Evolutionary conservation across 192 early-diverging fungal species (phyloP).

Genomic region (Borealophlyctis nickersoniae): DNA sequence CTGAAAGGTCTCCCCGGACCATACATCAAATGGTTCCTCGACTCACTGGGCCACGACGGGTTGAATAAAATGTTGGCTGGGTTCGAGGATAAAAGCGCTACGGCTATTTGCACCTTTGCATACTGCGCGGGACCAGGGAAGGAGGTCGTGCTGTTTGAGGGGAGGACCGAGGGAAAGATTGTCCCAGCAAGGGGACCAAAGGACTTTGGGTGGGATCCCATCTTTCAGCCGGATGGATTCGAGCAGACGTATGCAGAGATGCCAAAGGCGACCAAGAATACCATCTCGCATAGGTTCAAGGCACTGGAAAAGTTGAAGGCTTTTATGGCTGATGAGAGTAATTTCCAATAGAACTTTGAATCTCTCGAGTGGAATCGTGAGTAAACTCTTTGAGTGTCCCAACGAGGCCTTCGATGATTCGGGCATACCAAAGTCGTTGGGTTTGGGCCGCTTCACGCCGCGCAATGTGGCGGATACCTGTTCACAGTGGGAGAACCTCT

Average conservation of each 20-base stretch:
- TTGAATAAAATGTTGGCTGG: constrained; percentile 80
- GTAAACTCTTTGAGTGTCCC: too few relatives aligned
- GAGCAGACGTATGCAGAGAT: constrained; percentile 81
- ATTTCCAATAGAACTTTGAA: background rate
- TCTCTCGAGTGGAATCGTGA: too few relatives aligned
- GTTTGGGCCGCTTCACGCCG: too few relatives aligned
- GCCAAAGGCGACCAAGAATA: constrained; percentile 78
- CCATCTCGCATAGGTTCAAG: constrained; percentile 82
- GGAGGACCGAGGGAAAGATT: constrained; percentile 74
- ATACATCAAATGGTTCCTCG: constrained; percentile 96
- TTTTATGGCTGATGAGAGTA: constrained; percentile 25
- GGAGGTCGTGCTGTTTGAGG: constrained; percentile 79
- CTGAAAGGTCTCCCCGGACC: constrained; percentile 87
- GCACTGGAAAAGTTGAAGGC: constrained; percentile 70
- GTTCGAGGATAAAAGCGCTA: constrained; percentile 81
- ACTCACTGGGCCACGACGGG: constrained; percentile 73
- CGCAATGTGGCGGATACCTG: too few relatives aligned
- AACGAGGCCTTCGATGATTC: too few relatives aligned
- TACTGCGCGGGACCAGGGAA: constrained; percentile 76
- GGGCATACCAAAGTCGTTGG: too few relatives aligned
- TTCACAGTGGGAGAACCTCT: too few relatives aligned
- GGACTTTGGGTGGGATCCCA: constrained; percentile 94
- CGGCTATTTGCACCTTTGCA: constrained; percentile 89
- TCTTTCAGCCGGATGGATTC: constrained; percentile 79
- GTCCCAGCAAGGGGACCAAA: constrained; percentile 79